Conservation (phyloP, 2,329 filamentous ascomycete genomes). For the Laburnicola sp. region DNA sequence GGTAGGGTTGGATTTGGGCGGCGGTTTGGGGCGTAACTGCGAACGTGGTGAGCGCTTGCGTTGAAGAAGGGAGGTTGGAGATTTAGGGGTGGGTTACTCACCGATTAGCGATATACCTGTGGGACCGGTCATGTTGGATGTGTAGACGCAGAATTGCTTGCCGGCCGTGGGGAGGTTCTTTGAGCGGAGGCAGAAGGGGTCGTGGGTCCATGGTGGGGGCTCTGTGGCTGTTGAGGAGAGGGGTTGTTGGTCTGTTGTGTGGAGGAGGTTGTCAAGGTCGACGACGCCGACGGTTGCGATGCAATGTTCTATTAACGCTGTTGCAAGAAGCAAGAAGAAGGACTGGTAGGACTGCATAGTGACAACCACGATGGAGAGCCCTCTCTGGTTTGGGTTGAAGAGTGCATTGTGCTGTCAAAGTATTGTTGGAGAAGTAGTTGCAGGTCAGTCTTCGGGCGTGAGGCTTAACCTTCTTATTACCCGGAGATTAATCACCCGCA, state of each 20-base stretch:
- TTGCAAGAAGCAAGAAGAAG: neutral
- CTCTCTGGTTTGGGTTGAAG: neutral
- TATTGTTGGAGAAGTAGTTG: too few relatives aligned
- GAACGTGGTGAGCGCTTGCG: too few relatives aligned
- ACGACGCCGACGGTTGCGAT: conserved; percentile 20
- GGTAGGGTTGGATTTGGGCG: neutral
- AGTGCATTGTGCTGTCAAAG: neutral
- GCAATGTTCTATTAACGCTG: neutral
- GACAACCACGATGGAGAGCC: neutral
- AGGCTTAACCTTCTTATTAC: neutral
- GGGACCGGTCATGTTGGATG: conserved; percentile 18
- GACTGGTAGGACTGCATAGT: neutral
- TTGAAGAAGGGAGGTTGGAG: too few relatives aligned
- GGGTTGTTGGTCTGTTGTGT: conserved; percentile 8
- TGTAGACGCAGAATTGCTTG: conserved; percentile 28
- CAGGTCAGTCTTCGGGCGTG: too few relatives aligned
- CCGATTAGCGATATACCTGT: conserved; percentile 20
- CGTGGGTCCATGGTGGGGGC: conserved; percentile 20
- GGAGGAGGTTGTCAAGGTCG: conserved; percentile 19
- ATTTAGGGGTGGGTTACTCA: too few relatives aligned
- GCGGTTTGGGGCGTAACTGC: conserved; percentile 15
- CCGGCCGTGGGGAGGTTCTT: conserved; percentile 9
- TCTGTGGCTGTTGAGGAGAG: neutral
- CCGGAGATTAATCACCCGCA: neutral
- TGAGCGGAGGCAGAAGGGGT: conserved; percentile 19